Evolutionary conservation across 208 protist genomes (phyloP), one percentile per base, ranked within the genome.

Genomic region (Leishmania tropica): DNA sequence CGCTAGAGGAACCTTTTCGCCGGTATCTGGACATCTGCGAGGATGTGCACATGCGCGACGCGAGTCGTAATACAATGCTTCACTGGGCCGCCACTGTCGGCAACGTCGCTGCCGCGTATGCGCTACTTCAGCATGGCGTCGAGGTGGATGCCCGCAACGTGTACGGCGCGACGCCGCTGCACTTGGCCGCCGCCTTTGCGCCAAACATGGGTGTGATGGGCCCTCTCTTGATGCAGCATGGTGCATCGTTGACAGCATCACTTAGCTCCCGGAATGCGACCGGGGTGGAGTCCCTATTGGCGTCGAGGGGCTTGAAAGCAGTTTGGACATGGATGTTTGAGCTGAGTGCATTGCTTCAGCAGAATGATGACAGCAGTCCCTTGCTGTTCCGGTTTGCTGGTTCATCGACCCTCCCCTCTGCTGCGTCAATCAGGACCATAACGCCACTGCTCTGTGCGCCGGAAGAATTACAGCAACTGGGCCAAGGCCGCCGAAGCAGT

Each of bases 1-100:
- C 75, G 17, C 60, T 90, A 45, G 84, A 92, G 2, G 48, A 76
- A 13, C 75, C 28, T 3, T 90, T 97, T 75, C 56, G 83, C 13
- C 87, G 90, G 6, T 95, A 86, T 75, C 62, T 90, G 8, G 87
- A 94, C 31, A 58, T 89, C 13, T 93, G 86, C 64, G 88, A 94
- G 51, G 84, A 88, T 68, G 64, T 94, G 11, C 78, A 89, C 72
- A 72, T 90, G 47, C 64, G 79, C n/a, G 91, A 96, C 54, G 76
- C 73, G 0, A 71, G 64, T 10, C 80, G 87, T 11, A 97, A 97
- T 75, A 92, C 86, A 19, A 73, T 95, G 31, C 82, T 97, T 42
- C 94, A 97, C 79, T 96, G 92, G 90, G 91, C 90, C 2, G 87
- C 90, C 0, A 76, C 87, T 10, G 56, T 94, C 1, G 92, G 92